Evolutionary conservation across 2,329 filamentous ascomycete species (phyloP), one percentile per base, ranked within the genome.

Genomic region (Thielaviopsis euricoi): DNA sequence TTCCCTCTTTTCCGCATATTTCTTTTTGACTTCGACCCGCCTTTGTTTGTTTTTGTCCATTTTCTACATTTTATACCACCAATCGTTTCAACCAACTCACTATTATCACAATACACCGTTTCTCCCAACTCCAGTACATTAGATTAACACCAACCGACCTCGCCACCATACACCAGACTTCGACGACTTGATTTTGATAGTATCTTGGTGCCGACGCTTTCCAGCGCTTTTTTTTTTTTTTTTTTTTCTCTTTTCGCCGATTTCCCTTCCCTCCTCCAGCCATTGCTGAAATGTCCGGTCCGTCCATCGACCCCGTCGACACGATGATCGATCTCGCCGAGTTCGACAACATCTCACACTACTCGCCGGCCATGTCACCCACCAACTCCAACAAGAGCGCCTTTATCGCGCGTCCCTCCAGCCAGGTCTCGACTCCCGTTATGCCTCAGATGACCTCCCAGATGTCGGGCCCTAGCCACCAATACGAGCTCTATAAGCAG

Each of bases 401-500:
- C 33, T 80, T 81, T 64, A 64, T 70, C 37, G 69, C 74, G 51
- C 76, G 74, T 63, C 74, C 79, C 7, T 67, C 77, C 7, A 71
- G 78, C 5, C 76, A 78, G 56, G 71, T 78, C 50, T 73, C 76
- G 58, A 76, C 80, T 5, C 77, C 80, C n/a, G 71, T 75, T 3
- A 71, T 74, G 40, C 69, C 83, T 59, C 70, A 80, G 19, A 70
- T 78, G 7, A 72, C 75, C 57, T 70, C 66, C 25, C 79, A 84
- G 61, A 80, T 90, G 66, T 83, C 82, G 53, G 87, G 83, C 40
- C 91, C 93, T 9, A 95, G 89, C 70, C 90, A 96, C 73, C 88
- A 95, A 71, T 97, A 97, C 76, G 87, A 89, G 66, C 83, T 88
- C 67, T 94, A 96, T 75, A 87, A 89, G 73, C 93, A 98, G 69